These are phyloP conservation scores for Penicillium herquei DNA, from an alignment of 495 filamentous ascomycete species.

Conservation along the genomic window DNA sequence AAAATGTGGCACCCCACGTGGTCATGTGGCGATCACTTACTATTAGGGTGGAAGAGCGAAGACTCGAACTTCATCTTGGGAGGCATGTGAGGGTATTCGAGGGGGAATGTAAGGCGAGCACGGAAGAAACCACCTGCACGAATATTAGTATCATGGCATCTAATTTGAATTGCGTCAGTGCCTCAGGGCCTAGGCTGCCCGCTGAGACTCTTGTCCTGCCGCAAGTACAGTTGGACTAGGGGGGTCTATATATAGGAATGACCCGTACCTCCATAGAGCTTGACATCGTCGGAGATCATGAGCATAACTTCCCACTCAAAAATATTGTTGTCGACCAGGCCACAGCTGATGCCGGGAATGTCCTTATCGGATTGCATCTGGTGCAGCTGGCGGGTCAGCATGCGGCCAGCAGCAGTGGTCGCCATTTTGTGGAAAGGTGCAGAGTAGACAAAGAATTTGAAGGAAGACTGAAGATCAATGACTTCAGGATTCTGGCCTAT, in stretches of 20 bases:
- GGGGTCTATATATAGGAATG: not conserved
- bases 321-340: slow-evolving; percentile 83
- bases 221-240: too few relatives aligned
- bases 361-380: slow-evolving; percentile 90
- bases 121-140: slow-evolving; percentile 80
- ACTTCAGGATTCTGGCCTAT: not conserved
- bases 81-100: slow-evolving; percentile 83
- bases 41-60: slow-evolving; percentile 93
- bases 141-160: not conserved
- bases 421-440: slow-evolving; percentile 36
- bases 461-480: not conserved
- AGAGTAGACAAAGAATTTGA: not conserved
- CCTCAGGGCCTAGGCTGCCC: too few relatives aligned
- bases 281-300: slow-evolving; percentile 96
- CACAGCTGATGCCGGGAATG: slow-evolving; percentile 90
- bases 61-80: slow-evolving; percentile 89
- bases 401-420: slow-evolving; percentile 61
- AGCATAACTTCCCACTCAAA: slow-evolving; percentile 99
- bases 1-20: not conserved
- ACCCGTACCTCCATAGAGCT: slow-evolving; percentile 81
- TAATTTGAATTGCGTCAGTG: too few relatives aligned
- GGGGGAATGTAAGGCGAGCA: slow-evolving; percentile 73
- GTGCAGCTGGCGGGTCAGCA: slow-evolving; percentile 83
- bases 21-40: slow-evolving; percentile 36
- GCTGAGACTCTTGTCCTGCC: too few relatives aligned